Evolutionary conservation across 805 yeast species (phyloP), one percentile per base, ranked within the genome.

Genomic region (Trichomonascus vanleenenianus): DNA sequence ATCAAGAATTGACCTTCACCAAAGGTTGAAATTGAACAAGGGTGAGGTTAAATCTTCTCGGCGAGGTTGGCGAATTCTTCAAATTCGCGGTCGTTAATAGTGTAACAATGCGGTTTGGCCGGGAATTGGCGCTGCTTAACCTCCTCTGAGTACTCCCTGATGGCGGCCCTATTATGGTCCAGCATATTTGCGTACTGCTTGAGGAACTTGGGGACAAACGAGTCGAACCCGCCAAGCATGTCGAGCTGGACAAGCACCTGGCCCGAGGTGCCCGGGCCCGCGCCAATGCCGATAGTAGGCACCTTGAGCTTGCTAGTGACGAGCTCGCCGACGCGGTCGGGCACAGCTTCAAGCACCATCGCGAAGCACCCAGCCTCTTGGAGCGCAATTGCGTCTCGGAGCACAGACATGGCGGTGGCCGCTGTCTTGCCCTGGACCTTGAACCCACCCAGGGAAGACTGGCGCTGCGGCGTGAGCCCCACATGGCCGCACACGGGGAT

Each of bases 201-300:
- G 22, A 87, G 91, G 63, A 93, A 89, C 59, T 83, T 85, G 2
- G 85, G 84, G 18, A 63, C 59, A 39, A 66, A 69, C 0, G 73
- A 72, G 38, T 78, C 78, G 42, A 70, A 68, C 1, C 65, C 68
- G 8, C 96, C 96, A 30, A 91, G 66, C 65, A 85, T 57, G 60
- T 91, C 98, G 3, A 85, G 76, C 62, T 84, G 80, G 0, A 91
- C 98, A 33, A 91, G 71, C 1, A 91, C 96, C 62, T 93, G 97
- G 0, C 96, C 97, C 31, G 85, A 76, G 7, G 91, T 82, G 7
- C 67, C 66, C 18, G 79, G 76, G 0, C 98, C 97, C 0, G 97
- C 96, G 3, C 98, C 98, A 41, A 91, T 91, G 2, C 98, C 98
- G 53, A 91, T 88, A 1, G 94, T 85, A 0, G 97, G 97, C 1